These are phyloP conservation scores for Plasmodium ovale DNA, from an alignment of 169 alveolate genomes.

Conservation along the genomic window DNA sequence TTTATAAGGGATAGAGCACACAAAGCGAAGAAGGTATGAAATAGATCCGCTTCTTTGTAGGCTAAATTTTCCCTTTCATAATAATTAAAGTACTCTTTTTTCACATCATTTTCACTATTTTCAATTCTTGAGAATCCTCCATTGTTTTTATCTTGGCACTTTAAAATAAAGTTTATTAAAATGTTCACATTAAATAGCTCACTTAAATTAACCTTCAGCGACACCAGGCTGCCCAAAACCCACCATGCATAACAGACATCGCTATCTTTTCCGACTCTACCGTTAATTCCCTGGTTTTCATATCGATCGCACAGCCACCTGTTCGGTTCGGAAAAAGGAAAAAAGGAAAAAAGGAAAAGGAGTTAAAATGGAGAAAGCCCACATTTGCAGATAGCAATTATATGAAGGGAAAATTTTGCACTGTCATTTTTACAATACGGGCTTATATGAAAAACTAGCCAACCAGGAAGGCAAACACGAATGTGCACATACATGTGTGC, in stretches of 20 bases:
- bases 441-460: background rate
- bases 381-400: background rate
- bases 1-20: slow-evolving; percentile 67
- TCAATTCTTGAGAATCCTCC: slow-evolving; percentile 69
- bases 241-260: slow-evolving; percentile 86
- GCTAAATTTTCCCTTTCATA: slow-evolving; percentile 12
- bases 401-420: too few relatives aligned
- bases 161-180: slow-evolving; percentile 38
- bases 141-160: slow-evolving; percentile 46
- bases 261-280: slow-evolving; percentile 81
- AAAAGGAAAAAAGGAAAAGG: background rate
- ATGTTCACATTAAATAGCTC: slow-evolving; percentile 43
- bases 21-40: slow-evolving; percentile 48
- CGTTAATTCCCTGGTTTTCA: slow-evolving; percentile 79
- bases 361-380: background rate
- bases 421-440: background rate
- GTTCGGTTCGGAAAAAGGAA: background rate
- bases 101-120: background rate
- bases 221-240: slow-evolving; percentile 79
- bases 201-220: slow-evolving; percentile 19
- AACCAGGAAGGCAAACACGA: background rate
- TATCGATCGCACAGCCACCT: slow-evolving; percentile 71
- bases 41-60: slow-evolving; percentile 35
- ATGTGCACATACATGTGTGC: background rate
- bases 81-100: slow-evolving; percentile 24